Evolutionary conservation across 176 grass and related monocot genomes (phyloP), one percentile per base, ranked within the genome.

Genomic region (maize (Zea mays)): DNA sequence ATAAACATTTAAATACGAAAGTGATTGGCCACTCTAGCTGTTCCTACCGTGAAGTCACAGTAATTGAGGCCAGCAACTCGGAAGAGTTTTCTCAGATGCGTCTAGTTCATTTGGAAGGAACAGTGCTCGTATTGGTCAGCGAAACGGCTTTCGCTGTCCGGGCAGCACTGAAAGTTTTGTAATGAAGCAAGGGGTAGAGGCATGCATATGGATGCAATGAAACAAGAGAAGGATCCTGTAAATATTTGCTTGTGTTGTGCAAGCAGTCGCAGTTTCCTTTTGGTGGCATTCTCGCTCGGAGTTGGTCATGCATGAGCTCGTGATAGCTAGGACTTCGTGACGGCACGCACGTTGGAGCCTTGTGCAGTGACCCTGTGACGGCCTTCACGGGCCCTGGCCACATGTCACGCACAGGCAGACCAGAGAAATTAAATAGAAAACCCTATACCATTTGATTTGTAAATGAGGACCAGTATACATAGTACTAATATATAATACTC

Each of bases 1-100:
- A 39, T 14, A 77, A 27, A 21, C 21, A 76, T 57, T 71, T 65
- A 63, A 82, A 48, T 77, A 4, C 33, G 74, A 70, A 70, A 70
- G 11, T 60, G 76, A 37, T 76, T 61, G 40, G 19, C 27, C 5
- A 14, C 43, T 9, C 13, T 43, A 33, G 19, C 56, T 76, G 46
- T 72, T 50, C 3, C 13, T 49, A 59, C 35, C 39, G 62, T 14
- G 9, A 19, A 80, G 27, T 48, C 14, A 40, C 35, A 78, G 78
- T 61, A 67, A 72, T 77, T 67, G 40, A 8, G 14, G 0, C 71
- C 49, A 43, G 10, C 68, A 71, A 62, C 70, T 58, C 76, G 42
- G 27, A 8, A 8, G 50, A 8, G 8, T 69, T 11, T 34, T 1
- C 59, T 71, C 52, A 34, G 40, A 17, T 5, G 60, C 20, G 46